phyloP scores from a whole-genome alignment of 2,329 filamentous ascomycete genomes.

The Fusarium sp. region DNA sequence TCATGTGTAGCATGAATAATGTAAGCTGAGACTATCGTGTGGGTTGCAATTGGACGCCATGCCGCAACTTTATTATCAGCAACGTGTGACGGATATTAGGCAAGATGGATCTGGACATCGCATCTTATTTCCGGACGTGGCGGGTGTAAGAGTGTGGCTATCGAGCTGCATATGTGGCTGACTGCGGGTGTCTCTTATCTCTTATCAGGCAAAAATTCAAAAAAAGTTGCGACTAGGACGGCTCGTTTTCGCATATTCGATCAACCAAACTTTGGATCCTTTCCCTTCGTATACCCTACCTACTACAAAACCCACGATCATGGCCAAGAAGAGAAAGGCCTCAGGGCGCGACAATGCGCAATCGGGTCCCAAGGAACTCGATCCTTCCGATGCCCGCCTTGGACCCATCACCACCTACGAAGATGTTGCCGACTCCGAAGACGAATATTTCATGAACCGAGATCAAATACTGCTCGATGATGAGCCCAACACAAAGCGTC shows the following conservation, averaged over 20 bases:
- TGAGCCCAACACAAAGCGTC: conserved; percentile 80
- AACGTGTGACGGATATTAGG: neutral
- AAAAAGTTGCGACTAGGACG: conserved; percentile 40
- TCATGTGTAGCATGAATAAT: conserved; percentile 21
- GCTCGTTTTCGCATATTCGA: conserved; percentile 13
- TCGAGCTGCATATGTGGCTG: neutral
- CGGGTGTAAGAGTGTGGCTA: neutral
- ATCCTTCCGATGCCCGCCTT: conserved; percentile 72
- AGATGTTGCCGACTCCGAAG: conserved; percentile 92
- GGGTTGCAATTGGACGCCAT: conserved; percentile 15
- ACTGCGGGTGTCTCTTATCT: conserved; percentile 19
- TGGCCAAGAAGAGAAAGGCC: conserved; percentile 80
- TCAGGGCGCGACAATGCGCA: conserved; percentile 61
- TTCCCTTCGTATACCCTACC: neutral
- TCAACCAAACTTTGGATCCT: neutral
- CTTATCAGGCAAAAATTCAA: conserved; percentile 41
- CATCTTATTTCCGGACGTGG: conserved; percentile 2
- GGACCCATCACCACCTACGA: conserved; percentile 74
- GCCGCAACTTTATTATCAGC: conserved; percentile 6
- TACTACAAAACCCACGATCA: conserved; percentile 48
- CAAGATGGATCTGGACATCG: neutral
- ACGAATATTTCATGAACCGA: conserved; percentile 89
- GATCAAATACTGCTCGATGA: conserved; percentile 91
- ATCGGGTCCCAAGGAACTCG: conserved; percentile 66
- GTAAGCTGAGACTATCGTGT: conserved; percentile 17